Evolutionary conservation across 2,329 filamentous ascomycete genomes (phyloP).

Genomic region (Verticillium isaacii): DNA sequence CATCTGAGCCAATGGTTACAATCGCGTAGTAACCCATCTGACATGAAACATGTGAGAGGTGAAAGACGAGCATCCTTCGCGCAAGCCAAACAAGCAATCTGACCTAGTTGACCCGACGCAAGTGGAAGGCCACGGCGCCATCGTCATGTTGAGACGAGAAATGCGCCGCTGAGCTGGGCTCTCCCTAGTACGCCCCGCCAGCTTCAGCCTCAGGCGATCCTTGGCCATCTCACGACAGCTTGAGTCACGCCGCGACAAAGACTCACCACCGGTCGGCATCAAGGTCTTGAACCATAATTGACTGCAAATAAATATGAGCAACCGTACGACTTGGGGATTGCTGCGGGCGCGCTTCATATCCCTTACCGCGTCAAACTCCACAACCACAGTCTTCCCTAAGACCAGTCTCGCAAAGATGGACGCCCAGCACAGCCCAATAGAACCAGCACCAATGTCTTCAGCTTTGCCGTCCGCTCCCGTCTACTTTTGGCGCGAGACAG

Average conservation of each 20-base stretch:
- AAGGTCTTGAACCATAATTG: background rate
- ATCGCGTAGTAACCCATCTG: too few relatives aligned
- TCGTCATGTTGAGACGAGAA: too few relatives aligned
- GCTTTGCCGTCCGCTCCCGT: conserved; percentile 12
- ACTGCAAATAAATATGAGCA: background rate
- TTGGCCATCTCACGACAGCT: background rate
- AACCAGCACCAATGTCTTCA: background rate
- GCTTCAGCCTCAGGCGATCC: background rate
- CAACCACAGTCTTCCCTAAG: too few relatives aligned
- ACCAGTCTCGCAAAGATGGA: background rate
- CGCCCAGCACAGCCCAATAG: background rate
- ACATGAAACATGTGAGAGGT: too few relatives aligned
- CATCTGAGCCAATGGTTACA: too few relatives aligned
- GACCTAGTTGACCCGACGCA: too few relatives aligned
- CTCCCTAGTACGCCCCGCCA: background rate
- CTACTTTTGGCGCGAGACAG: conserved; percentile 46
- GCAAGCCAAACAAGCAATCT: too few relatives aligned
- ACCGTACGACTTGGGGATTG: background rate
- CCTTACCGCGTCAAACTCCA: too few relatives aligned
- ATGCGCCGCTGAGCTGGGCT: too few relatives aligned
- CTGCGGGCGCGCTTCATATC: too few relatives aligned
- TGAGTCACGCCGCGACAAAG: background rate
- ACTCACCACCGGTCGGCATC: background rate
- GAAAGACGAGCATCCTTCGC: too few relatives aligned
- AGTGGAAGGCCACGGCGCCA: too few relatives aligned